Conservation (phyloP, 305 asterid species). For the Solanum chacoense region DNA sequence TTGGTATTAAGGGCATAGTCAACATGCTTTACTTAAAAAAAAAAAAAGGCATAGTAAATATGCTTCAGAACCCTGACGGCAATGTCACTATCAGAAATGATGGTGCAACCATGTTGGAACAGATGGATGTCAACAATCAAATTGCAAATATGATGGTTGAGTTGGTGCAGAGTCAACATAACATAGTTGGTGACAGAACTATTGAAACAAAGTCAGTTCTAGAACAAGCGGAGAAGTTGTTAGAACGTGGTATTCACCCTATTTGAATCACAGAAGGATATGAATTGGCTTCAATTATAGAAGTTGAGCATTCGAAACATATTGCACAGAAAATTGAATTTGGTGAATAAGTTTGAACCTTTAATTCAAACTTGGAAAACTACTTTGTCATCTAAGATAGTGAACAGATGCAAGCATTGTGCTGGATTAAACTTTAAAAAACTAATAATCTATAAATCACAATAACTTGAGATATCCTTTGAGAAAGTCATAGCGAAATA, state of each 20-base stretch:
- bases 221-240: neutral
- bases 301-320: neutral
- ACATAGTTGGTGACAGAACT: neutral
- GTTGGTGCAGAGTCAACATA: neutral
- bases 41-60: neutral
- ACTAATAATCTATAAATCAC: neutral
- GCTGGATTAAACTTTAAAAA: neutral
- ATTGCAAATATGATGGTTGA: neutral
- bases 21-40: neutral
- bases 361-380: neutral
- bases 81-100: neutral
- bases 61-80: neutral
- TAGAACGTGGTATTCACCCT: neutral
- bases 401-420: neutral
- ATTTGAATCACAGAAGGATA: neutral
- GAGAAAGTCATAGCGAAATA: neutral
- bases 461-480: neutral
- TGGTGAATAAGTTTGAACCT: neutral
- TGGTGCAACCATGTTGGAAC: neutral
- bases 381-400: neutral
- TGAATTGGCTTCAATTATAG: neutral
- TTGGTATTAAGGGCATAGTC: neutral
- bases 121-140: neutral
- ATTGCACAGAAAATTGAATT: neutral
- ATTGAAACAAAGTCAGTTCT: neutral